phyloP scores from a whole-genome alignment of 208 protist genomes.

The Pavlovales sp. region DNA sequence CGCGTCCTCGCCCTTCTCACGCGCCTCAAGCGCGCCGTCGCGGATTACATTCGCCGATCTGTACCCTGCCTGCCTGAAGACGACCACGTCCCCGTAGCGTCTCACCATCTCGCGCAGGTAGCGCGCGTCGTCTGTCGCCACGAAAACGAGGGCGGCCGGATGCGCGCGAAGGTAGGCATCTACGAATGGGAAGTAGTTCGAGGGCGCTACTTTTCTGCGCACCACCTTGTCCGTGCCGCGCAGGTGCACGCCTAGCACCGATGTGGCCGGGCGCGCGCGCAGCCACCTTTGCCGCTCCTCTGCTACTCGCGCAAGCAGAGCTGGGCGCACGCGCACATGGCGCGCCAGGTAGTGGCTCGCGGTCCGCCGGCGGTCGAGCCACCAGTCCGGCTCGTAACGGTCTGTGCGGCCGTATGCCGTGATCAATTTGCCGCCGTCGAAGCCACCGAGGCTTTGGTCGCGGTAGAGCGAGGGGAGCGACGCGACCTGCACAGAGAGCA shows the following conservation, averaged over 20 bases:
- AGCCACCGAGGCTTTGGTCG: background rate
- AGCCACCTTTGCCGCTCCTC: background rate
- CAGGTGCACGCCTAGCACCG: conserved; percentile 29
- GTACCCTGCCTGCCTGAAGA: background rate
- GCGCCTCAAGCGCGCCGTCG: background rate
- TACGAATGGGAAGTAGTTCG: background rate
- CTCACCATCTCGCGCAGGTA: background rate
- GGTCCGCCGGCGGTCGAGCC: background rate
- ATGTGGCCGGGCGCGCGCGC: background rate
- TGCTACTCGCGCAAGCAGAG: background rate
- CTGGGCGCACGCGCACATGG: conserved; percentile 1
- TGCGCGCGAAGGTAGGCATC: background rate
- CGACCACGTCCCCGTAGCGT: background rate
- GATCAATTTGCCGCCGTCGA: background rate
- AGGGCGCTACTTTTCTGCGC: background rate
- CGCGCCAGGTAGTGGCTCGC: background rate
- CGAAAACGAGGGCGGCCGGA: background rate
- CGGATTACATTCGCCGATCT: background rate
- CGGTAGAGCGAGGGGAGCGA: background rate
- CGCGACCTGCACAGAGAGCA: background rate
- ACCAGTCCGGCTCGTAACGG: background rate
- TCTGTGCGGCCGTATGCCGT: background rate
- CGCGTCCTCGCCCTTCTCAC: background rate
- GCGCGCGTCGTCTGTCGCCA: conserved; percentile 18
- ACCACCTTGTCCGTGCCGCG: conserved; percentile 31